Evolutionary conservation across 306 rosid species (phyloP).

Genomic region (Pachyrhizus erosus): DNA sequence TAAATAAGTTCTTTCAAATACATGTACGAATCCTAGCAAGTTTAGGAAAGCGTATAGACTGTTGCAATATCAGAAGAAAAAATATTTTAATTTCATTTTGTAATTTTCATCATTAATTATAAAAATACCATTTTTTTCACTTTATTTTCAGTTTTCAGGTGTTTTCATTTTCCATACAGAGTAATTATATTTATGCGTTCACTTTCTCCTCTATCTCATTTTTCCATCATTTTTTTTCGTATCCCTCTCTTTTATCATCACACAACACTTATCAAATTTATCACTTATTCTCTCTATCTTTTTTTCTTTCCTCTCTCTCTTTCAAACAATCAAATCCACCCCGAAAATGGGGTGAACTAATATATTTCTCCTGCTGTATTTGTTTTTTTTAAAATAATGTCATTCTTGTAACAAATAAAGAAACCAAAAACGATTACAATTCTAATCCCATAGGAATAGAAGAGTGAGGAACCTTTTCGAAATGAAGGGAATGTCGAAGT

Average conservation of each 20-base stretch:
- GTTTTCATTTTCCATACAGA: background rate
- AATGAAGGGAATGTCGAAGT: constrained; percentile 86
- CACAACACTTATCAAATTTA: background rate
- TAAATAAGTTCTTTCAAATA: background rate
- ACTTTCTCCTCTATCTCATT: background rate
- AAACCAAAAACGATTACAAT: background rate
- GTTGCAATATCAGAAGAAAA: background rate
- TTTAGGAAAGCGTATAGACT: background rate
- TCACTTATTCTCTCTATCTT: background rate
- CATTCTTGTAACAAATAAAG: background rate
- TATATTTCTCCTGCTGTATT: background rate
- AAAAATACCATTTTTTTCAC: background rate
- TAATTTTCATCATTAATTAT: background rate
- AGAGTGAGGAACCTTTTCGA: constrained; percentile 68
- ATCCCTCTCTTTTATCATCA: background rate
- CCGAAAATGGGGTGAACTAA: background rate
- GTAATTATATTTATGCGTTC: background rate
- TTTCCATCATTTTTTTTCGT: background rate
- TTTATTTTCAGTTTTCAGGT: background rate
- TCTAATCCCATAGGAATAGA: background rate
- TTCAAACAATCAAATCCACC: background rate
- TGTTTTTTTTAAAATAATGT: too few relatives aligned
- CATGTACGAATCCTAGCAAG: background rate
- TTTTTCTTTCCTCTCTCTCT: background rate
- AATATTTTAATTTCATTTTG: background rate